Evolutionary conservation across 345 rosid genomes (phyloP), one percentile per base, ranked within the genome.

Genomic region (Bruguiera parviflora): DNA sequence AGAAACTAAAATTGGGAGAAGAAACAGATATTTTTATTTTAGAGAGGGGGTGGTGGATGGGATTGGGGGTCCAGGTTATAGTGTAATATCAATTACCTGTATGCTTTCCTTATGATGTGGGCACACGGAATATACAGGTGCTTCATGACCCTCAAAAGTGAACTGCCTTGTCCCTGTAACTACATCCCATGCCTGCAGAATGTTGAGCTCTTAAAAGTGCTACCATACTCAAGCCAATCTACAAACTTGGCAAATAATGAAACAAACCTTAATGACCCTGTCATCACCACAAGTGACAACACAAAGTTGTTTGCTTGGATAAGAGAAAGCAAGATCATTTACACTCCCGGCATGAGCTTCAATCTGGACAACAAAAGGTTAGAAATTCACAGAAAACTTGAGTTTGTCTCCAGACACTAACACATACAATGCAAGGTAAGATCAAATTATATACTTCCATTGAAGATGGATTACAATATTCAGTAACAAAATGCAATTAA

Each of bases 301-400:
- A 56, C 85, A 76, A 43, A 80, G 80, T 65, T 84, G 86, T 72
- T 84, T 79, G 79, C 76, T 74, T 28, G 87, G 93, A 71, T 78
- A 68, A 62, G 93, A 74, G 71, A 88, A 88, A 13, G 86, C 87
- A 52, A 88, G 73, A 66, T 86, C 88, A 66, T 88, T 88, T 56
- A 83, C 93, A 43, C 80, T 85, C 53, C 86, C 90, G 35, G 67
- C 65, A 81, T 88, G 93, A 47, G 93, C 93, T 65, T 88, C 93
- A 63, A 88, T 84, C 93, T 87, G 75, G 66, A 65, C 64, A 37
- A 81, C 47, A 49, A 55, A 47, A 49, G 8, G 8, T 15, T 58
- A 46, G 39, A 56, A 24, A 8, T 21, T 56, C 59, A 56, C 16
- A 56, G 29, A 24, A 24, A 56, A 56, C 18, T 27, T 24, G 1